Evolutionary conservation across 306 rosid species (phyloP).

Genomic region (Neltuma alba): DNA sequence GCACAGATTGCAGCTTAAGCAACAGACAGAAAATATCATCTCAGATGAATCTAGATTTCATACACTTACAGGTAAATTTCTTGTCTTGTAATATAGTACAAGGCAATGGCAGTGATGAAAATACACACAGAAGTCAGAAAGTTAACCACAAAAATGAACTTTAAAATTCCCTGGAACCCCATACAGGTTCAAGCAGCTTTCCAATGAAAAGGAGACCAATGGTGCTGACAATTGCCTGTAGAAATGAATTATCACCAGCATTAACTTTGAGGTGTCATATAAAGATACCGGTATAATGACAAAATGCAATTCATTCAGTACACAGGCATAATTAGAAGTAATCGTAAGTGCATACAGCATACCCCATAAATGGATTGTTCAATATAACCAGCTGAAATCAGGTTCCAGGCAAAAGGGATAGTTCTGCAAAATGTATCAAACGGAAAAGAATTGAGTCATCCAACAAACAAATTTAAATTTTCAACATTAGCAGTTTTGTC

Average conservation of each 20-base stretch:
- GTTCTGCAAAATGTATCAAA: slow-evolving; percentile 61
- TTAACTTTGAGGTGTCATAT: background rate
- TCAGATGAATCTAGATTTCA: slow-evolving; percentile 17
- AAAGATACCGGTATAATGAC: background rate
- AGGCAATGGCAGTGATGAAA: slow-evolving; percentile 83
- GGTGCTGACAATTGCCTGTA: slow-evolving; percentile 66
- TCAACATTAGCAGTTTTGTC: background rate
- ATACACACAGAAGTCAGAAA: slow-evolving; percentile 72
- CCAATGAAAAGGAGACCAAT: slow-evolving; percentile 82
- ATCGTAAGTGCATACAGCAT: slow-evolving; percentile 52
- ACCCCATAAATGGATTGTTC: slow-evolving; percentile 87
- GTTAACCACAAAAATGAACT: slow-evolving; percentile 89
- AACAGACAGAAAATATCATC: slow-evolving; percentile 26
- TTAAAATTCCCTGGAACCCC: slow-evolving; percentile 95
- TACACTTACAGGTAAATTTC: slow-evolving; percentile 86
- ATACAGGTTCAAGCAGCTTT: slow-evolving; percentile 91
- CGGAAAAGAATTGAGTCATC: slow-evolving; percentile 7
- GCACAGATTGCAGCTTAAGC: slow-evolving; percentile 5
- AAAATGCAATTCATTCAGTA: slow-evolving; percentile 8
- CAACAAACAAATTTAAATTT: background rate
- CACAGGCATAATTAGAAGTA: slow-evolving; percentile 7
- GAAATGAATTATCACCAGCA: slow-evolving; percentile 23
- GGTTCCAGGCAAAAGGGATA: slow-evolving; percentile 94
- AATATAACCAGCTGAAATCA: slow-evolving; percentile 77
- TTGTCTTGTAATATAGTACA: slow-evolving; percentile 73